Evolutionary conservation across 1,284 basidiomycete species (phyloP).

Genomic region (Calocybe gambosa): DNA sequence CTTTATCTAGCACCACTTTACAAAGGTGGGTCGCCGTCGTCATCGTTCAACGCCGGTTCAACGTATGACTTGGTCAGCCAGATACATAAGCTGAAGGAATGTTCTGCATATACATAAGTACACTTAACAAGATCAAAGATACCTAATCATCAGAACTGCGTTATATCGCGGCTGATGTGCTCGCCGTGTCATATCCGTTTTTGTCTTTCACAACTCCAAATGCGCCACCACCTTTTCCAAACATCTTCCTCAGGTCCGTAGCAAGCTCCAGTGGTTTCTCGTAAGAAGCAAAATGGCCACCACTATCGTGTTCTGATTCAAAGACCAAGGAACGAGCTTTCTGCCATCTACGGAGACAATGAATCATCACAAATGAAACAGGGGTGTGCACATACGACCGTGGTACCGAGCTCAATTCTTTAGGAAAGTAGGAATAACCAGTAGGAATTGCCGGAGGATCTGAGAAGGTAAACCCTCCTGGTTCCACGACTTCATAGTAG

Average conservation of each 20-base stretch:
- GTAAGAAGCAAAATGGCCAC: constrained; percentile 31
- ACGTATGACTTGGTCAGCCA: too few species aligned
- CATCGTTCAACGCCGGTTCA: too few species aligned
- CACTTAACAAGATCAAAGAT: too few species aligned
- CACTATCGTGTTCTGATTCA: constrained; percentile 22
- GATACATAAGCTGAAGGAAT: too few species aligned
- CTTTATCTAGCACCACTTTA: too few species aligned
- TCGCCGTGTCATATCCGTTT: constrained; percentile 22
- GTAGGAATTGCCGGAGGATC: constrained; percentile 16
- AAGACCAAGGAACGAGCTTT: constrained; percentile 12
- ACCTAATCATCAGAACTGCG: too few species aligned
- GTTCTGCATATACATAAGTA: too few species aligned
- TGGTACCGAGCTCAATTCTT: constrained; percentile 15
- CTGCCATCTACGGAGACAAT: constrained; percentile 7
- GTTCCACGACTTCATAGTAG: constrained; percentile 37
- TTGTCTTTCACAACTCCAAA: constrained; percentile 26
- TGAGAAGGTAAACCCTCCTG: neutral
- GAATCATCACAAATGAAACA: neutral
- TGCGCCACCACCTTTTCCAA: constrained; percentile 28
- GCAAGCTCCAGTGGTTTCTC: constrained; percentile 25
- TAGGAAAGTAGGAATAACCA: constrained; percentile 19
- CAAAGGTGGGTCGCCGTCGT: too few species aligned
- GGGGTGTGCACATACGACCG: constrained; percentile 11
- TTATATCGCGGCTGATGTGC: neutral
- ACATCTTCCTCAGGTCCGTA: constrained; percentile 30